A percentile compares a stretch with the other conserved stretches of the same genome.
phyloP scores from a whole-genome alignment of 108 stramenopile species.

The Cylindrotheca fusiformis region DNA sequence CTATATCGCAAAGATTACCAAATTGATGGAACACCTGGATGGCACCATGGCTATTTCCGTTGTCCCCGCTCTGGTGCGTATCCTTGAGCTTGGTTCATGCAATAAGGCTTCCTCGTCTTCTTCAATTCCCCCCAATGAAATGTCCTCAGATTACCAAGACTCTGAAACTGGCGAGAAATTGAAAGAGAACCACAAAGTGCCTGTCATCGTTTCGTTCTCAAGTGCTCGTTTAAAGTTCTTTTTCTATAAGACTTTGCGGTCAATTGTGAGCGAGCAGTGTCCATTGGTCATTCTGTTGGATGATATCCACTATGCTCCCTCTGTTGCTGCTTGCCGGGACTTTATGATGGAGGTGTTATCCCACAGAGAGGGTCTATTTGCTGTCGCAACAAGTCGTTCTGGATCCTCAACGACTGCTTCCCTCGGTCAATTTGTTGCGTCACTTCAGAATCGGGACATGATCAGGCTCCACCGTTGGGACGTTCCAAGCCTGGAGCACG shows the following conservation, averaged over 20 bases:
- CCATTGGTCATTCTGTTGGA: constrained; percentile 41
- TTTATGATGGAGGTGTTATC: neutral
- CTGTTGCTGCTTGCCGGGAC: neutral
- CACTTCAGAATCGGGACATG: neutral
- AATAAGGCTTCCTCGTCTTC: neutral
- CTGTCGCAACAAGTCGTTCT: constrained; percentile 1
- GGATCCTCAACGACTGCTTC: neutral
- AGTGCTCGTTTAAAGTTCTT: neutral
- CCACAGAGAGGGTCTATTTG: neutral
- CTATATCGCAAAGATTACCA: neutral
- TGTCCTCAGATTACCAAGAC: neutral
- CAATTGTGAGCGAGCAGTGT: neutral
- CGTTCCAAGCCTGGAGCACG: neutral
- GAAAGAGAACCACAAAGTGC: neutral
- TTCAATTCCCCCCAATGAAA: neutral
- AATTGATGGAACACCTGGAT: neutral
- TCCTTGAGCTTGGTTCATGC: neutral
- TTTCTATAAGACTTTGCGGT: neutral
- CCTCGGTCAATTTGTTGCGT: neutral
- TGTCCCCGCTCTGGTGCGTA: neutral
- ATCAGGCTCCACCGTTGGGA: neutral
- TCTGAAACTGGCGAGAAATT: neutral
- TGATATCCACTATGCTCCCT: constrained; percentile 39
- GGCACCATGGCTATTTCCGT: neutral
- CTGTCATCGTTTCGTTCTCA: neutral